These are phyloP conservation scores for Hawksworthiomyces lignivorus DNA, from an alignment of 2,329 filamentous ascomycete genomes.

Conservation along the genomic window DNA sequence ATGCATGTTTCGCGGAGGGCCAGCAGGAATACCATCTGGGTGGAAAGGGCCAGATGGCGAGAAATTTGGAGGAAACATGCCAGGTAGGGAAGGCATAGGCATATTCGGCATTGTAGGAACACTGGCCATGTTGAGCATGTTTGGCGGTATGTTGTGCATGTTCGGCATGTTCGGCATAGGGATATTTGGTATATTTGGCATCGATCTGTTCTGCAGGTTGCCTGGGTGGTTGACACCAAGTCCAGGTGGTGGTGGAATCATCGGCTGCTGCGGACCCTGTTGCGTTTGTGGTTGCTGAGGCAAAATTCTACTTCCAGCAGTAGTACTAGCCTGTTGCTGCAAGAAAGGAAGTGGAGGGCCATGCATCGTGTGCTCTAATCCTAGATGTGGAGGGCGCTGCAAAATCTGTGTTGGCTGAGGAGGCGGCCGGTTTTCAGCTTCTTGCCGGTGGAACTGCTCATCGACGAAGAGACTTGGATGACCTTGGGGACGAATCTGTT, in stretches of 20 bases:
- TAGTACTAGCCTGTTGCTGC: slow-evolving; percentile 19
- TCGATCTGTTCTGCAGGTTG: slow-evolving; percentile 31
- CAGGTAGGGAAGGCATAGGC: slow-evolving; percentile 2
- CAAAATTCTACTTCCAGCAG: slow-evolving; percentile 17
- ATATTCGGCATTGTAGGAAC: slow-evolving; percentile 10
- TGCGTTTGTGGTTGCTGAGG: slow-evolving; percentile 8
- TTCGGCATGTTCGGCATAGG: slow-evolving; percentile 29
- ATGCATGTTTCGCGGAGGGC: slow-evolving; percentile 45
- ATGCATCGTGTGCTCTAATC: slow-evolving; percentile 51
- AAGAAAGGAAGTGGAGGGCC: slow-evolving; percentile 41
- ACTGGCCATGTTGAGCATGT: slow-evolving; percentile 1
- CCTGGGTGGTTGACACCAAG: slow-evolving; percentile 32
- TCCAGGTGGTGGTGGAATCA: slow-evolving; percentile 53
- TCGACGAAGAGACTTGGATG: slow-evolving; percentile 45
- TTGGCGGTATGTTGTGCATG: slow-evolving; percentile 11
- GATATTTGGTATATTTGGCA: slow-evolving; percentile 27
- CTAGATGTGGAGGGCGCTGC: slow-evolving; percentile 54
- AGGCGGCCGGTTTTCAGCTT: slow-evolving; percentile 36
- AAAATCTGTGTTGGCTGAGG: slow-evolving; percentile 56
- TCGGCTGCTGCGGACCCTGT: slow-evolving; percentile 36
- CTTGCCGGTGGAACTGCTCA: slow-evolving; percentile 42
- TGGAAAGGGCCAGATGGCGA: slow-evolving; percentile 37
- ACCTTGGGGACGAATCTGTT: slow-evolving; percentile 36
- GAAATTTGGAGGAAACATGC: slow-evolving; percentile 55
- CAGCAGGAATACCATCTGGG: slow-evolving; percentile 38